Evolutionary conservation across 2,329 filamentous ascomycete genomes (phyloP).

Genomic region (Blumeria graminis): DNA sequence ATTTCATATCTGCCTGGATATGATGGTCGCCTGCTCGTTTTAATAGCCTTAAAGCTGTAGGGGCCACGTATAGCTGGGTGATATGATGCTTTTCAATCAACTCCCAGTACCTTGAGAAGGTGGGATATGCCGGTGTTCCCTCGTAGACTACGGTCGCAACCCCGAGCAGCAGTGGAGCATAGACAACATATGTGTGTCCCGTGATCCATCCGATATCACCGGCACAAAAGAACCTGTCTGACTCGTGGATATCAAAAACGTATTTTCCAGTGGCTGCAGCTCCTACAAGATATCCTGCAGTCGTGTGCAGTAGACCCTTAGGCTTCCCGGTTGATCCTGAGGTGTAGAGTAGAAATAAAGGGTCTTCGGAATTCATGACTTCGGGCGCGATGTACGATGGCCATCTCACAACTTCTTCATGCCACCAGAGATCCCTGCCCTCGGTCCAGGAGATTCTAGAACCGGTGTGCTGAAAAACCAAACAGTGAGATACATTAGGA

Average conservation of each 20-base stretch:
- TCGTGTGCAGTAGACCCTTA: slow-evolving; percentile 97
- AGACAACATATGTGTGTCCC: slow-evolving; percentile 94
- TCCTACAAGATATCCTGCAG: slow-evolving; percentile 80
- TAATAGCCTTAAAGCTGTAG: slow-evolving; percentile 72
- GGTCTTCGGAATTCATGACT: slow-evolving; percentile 78
- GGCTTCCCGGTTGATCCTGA: slow-evolving; percentile 96
- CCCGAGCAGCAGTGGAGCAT: slow-evolving; percentile 78
- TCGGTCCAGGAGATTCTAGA: slow-evolving; percentile 65
- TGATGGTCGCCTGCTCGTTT: slow-evolving; percentile 91
- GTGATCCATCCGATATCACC: slow-evolving; percentile 99
- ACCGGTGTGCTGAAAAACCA: slow-evolving; percentile 90
- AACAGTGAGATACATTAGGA: slow-evolving; percentile 59
- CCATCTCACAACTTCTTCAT: slow-evolving; percentile 95
- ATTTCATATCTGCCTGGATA: slow-evolving; percentile 72
- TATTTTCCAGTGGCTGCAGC: slow-evolving; percentile 91
- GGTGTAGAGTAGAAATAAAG: slow-evolving; percentile 91
- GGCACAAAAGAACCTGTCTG: slow-evolving; percentile 88
- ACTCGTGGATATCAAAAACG: slow-evolving; percentile 91
- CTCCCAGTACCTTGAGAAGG: slow-evolving; percentile 98
- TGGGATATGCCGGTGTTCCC: slow-evolving; percentile 87
- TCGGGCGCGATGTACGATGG: slow-evolving; percentile 79
- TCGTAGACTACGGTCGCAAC: slow-evolving; percentile 93
- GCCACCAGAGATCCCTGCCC: slow-evolving; percentile 74
- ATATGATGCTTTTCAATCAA: slow-evolving; percentile 88
- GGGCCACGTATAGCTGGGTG: slow-evolving; percentile 95